Base-by-base conservation (phyloP, 2,329 filamentous ascomycete species). In the Orbilia quercus region DNA sequence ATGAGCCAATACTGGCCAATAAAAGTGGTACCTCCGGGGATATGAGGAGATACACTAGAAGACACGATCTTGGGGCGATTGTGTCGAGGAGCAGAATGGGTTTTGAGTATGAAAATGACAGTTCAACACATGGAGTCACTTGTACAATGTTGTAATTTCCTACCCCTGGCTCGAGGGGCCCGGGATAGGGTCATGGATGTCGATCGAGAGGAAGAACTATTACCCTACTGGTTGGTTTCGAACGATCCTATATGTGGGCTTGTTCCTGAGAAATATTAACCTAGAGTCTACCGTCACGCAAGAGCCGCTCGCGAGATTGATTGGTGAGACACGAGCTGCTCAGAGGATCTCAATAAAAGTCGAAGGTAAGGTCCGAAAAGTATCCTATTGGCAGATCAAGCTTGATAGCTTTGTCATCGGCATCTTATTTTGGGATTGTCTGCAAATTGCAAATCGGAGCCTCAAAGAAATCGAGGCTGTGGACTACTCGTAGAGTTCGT, bases 391-490 rank as follows among this genome's bases (percentile, higher is more conserved):
- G 65, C n/a, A 65, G 51, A 23, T n/a, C n/a, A n/a, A 34, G 23
- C 12, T 25, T 45, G 18, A 20, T 63, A 7, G 20, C 45, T 55
- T 42, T 63, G 28, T 47, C 42, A 48, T 54, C 9, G 28, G 23
- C n/a, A 16, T n/a, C 58, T 58, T 53, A 48, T 63, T 64, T 63
- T 63, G 50, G 20, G 18, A 18, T 22, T 31, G 9, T 9, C 5
- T 31, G 9, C 28, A 31, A n/a, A n/a, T 50, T 40, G 51, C 59
- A 59, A 72, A 72, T 72, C 51, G 65, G 67, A 65, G 45, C 34
- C 59, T 58, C 36, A 60, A n/a, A n/a, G n/a, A n/a, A n/a, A 47
- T 25, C 18, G 59, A 54, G 58, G 57, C 58, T 63, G 44, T 50
- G 51, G 16, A 31, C n/a, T n/a, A 22, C 42, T 38, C 11, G n/a